Base-by-base conservation (phyloP, 306 rosid genomes). In the Ammopiptanthus mongolicus region DNA sequence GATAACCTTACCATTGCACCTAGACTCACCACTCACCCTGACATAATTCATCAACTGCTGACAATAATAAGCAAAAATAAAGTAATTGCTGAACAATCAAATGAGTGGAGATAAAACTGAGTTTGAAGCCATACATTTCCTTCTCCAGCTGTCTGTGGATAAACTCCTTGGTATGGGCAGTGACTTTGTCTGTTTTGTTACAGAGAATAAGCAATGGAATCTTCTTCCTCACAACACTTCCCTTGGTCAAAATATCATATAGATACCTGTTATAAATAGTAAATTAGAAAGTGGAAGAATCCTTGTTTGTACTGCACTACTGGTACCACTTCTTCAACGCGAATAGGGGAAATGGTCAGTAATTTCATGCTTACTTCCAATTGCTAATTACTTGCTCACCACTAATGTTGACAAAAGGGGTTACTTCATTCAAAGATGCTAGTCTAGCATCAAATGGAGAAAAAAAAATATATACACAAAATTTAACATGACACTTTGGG, bases 81-180 rank as follows among this genome's bases (percentile, higher is more conserved):
- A 42, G 39, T 2, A 69, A 67, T 25, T 28, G 34, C 71, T 13
- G 23, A 62, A 12, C 36, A 31, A 51, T 5, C 19, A 80, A 37
- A 61, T 3, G 61, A 7, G 7, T 3, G 13, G 2, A 23, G 13
- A 61, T 14, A 29, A 15, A 42, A 74, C 19, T 18, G 41, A 67
- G 59, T 73, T 37, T 8, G 29, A 70, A 82, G 70, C 44, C 85
- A 78, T 91, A 89, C 95, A 91, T 75, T 81, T 91, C 95, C 83
- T 91, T 91, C 82, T 84, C 95, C 80, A 91, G 65, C 85, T 91
- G 97, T 71, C 80, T 87, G 58, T 81, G 66, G 75, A 91, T 89
- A 66, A 91, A 89, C 65, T 89, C 97, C 88, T 91, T 91, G 64
- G 91, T 84, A 82, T 91, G 97, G 6, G 97, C 95, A 42, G 97